Evolutionary conservation across 2,329 filamentous ascomycete genomes (phyloP), one percentile per base, ranked within the genome.

Genomic region (Sordariomycetes sp.): DNA sequence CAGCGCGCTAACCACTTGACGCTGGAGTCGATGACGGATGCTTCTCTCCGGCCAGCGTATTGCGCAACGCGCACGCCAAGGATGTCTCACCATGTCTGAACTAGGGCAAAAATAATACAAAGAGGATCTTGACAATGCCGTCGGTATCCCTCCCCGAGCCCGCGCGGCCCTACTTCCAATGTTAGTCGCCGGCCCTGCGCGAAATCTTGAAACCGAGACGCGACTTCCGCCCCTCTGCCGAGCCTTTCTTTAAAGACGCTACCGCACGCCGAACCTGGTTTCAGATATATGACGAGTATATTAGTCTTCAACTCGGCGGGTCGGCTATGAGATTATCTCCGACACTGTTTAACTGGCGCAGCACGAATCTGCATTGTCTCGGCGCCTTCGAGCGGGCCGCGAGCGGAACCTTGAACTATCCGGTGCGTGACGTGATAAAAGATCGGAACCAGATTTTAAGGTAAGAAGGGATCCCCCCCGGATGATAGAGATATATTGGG

Each of bases 151-250:
- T 13, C 15, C 36, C 36, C 36, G 45, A 12, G 45, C 20, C n/a
- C n/a, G n/a, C 45, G 20, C 45, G 8, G 20, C 20, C n/a, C n/a
- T 34, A 15, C 36, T 17, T 36, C 22, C 39, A 45, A 45, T 45
- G 39, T 28, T 20, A 17, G 53, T 24, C 45, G 54, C 45, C n/a
- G 24, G 28, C 34, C 32, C 54, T 25, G 54, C 54, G 51, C n/a
- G 39, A 8, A 56, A 56, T 35, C 39, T 25, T 56, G 55, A 56
- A 56, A 56, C 55, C 12, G 10, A 56, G 32, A 52, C 55, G 55
- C 52, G 55, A 56, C 55, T 56, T 22, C 55, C 34, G 55, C 34
- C 24, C 6, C 24, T 52, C 24, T 56, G 50, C 42, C 55, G 42
- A 48, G 34, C 28, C 28, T 4, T 32, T 32, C 8, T 32, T 32